Conservation (phyloP, 2,329 filamentous ascomycete species). For the Zymoseptoria tritici region DNA sequence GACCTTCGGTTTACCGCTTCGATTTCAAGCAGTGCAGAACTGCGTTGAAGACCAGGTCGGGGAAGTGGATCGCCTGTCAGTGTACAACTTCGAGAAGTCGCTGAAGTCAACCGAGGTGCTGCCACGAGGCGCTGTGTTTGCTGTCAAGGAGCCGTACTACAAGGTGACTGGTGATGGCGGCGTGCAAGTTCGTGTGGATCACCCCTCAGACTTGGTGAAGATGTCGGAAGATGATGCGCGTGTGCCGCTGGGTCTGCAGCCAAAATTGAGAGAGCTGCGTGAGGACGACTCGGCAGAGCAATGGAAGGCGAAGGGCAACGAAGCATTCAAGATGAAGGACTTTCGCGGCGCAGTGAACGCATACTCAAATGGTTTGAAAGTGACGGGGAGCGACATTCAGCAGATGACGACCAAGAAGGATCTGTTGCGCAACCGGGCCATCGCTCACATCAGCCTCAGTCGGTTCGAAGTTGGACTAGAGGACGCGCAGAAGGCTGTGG, state of each 20-base stretch:
- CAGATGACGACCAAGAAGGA: conserved; percentile 2
- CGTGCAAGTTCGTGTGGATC: conserved; percentile 19
- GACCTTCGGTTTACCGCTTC: conserved; percentile 10
- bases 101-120: conserved; percentile 7
- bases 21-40: conserved; percentile 7
- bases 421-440: conserved; percentile 19
- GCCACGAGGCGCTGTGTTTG: conserved; percentile 11
- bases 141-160: conserved; percentile 25
- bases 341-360: conserved; percentile 10
- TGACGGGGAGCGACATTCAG: background rate
- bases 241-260: conserved; percentile 5
- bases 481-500: conserved; percentile 13
- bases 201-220: conserved; percentile 21
- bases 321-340: conserved; percentile 9
- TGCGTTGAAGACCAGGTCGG: conserved; percentile 31
- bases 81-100: conserved; percentile 12
- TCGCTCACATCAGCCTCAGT: conserved; percentile 11
- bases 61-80: conserved; percentile 26
- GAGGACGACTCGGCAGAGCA: background rate
- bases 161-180: conserved; percentile 10
- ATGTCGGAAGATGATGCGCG: conserved; percentile 7
- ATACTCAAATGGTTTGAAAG: conserved; percentile 9
- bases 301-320: conserved; percentile 20
- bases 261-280: background rate
- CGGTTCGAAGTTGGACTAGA: conserved; percentile 14